A percentile compares a stretch with the other conserved stretches of the same genome.
Conservation (phyloP, 2,329 filamentous ascomycete species). For the Zymoseptoria crescenta region DNA sequence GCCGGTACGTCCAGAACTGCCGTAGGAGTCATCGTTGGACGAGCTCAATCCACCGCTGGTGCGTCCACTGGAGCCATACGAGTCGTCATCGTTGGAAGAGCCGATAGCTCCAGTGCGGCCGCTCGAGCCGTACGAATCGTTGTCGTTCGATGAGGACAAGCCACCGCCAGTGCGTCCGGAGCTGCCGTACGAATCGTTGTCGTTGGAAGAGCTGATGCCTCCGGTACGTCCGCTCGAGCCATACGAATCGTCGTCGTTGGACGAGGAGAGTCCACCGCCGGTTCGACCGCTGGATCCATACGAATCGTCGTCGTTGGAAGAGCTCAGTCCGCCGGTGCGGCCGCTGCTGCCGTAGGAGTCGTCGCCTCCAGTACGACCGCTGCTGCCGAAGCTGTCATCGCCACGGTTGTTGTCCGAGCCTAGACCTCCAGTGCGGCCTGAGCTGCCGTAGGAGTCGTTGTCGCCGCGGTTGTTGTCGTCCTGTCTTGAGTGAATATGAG, state of each 20-base stretch:
- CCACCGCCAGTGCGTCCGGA: constrained; percentile 5
- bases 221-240: neutral
- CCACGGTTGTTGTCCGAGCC: no score
- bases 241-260: constrained; percentile 8
- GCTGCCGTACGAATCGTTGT: constrained; percentile 14
- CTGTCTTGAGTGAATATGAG: neutral
- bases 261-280: neutral
- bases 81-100: no score
- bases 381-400: constrained; percentile 4
- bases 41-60: neutral
- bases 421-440: constrained; percentile 6
- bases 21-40: constrained; percentile 5
- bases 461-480: constrained; percentile 2
- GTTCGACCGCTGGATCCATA: constrained; percentile 1
- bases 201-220: constrained; percentile 10
- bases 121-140: constrained; percentile 6
- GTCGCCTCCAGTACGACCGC: neutral
- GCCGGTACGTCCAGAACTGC: constrained; percentile 2
- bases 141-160: constrained; percentile 1
- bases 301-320: neutral
- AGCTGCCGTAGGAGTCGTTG: constrained; percentile 9
- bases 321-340: constrained; percentile 1
- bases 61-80: neutral
- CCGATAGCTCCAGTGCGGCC: neutral
- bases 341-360: constrained; percentile 12